Conservation (phyloP, 2,329 filamentous ascomycete species). For the Aspergillus sp. region DNA sequence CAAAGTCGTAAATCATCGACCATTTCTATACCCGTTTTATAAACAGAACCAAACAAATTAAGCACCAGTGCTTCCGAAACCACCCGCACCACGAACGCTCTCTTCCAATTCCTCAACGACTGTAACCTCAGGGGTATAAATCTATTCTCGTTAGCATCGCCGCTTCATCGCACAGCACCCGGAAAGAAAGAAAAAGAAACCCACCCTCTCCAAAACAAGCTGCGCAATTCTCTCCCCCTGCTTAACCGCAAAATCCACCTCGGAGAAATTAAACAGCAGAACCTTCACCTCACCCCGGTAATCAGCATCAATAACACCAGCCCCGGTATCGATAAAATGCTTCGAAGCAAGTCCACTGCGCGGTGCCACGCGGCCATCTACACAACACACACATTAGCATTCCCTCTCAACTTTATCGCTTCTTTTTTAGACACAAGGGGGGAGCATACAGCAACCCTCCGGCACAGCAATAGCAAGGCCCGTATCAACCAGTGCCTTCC, state of each 20-base stretch:
- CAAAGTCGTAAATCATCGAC: neutral
- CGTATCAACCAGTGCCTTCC: conserved; percentile 81
- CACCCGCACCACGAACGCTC: conserved; percentile 82
- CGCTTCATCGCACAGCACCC: neutral
- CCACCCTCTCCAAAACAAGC: conserved; percentile 76
- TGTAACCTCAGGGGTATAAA: conserved; percentile 86
- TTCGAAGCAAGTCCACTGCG: conserved; percentile 88
- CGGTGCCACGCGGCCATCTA: conserved; percentile 83
- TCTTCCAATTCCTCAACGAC: conserved; percentile 83
- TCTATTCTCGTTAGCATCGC: conserved; percentile 39
- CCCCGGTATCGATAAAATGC: conserved; percentile 92
- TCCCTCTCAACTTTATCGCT: neutral
- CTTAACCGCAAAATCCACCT: conserved; percentile 71
- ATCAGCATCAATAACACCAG: conserved; percentile 95
- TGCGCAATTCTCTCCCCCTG: conserved; percentile 89
- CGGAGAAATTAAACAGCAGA: conserved; percentile 85
- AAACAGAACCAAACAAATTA: conserved; percentile 4
- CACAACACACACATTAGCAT: neutral
- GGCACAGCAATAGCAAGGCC: conserved; percentile 89
- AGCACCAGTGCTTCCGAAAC: conserved; percentile 78
- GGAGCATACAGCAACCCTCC: conserved; percentile 74
- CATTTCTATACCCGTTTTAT: neutral
- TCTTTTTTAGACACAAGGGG: neutral
- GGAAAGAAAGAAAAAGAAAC: conserved; percentile 10
- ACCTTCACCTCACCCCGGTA: conserved; percentile 94